A percentile compares a stretch with the other conserved stretches of the same genome.
phyloP scores from a whole-genome alignment of 148 eudicot genomes.

The Rhododendron griersonianum region DNA sequence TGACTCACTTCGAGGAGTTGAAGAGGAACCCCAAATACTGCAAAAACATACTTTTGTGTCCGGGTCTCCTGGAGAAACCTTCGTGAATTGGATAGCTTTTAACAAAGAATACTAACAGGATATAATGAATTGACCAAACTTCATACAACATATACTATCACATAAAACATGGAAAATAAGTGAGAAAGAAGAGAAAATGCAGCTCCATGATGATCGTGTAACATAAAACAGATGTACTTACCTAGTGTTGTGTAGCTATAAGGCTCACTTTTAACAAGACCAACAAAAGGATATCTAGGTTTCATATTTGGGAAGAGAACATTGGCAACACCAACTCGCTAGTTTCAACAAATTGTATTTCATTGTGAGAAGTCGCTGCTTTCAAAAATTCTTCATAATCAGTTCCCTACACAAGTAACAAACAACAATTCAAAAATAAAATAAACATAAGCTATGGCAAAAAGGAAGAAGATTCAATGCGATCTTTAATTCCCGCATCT shows the following conservation, averaged over 20 bases:
- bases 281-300: constrained; percentile 43
- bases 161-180: not conserved
- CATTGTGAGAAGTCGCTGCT: constrained; percentile 68
- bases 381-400: constrained; percentile 68
- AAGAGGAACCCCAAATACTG: constrained; percentile 23
- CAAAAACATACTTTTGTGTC: not conserved
- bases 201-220: not conserved
- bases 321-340: constrained; percentile 49
- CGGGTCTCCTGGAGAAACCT: not conserved
- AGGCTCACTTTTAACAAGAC: constrained; percentile 84
- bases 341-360: constrained; percentile 83
- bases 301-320: constrained; percentile 51
- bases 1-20: constrained; percentile 45
- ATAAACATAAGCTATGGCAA: not conserved
- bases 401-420: constrained; percentile 45
- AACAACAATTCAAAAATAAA: not conserved
- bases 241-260: constrained; percentile 73
- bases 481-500: not conserved
- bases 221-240: constrained; percentile 23
- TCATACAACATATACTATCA: not conserved
- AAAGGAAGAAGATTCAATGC: not conserved
- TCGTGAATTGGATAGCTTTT: not conserved
- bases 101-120: not conserved
- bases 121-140: not conserved
- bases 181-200: not conserved